phyloP scores from a whole-genome alignment of 225 moss, liverwort and hornwort genomes.

The Physcomitrium patens region DNA sequence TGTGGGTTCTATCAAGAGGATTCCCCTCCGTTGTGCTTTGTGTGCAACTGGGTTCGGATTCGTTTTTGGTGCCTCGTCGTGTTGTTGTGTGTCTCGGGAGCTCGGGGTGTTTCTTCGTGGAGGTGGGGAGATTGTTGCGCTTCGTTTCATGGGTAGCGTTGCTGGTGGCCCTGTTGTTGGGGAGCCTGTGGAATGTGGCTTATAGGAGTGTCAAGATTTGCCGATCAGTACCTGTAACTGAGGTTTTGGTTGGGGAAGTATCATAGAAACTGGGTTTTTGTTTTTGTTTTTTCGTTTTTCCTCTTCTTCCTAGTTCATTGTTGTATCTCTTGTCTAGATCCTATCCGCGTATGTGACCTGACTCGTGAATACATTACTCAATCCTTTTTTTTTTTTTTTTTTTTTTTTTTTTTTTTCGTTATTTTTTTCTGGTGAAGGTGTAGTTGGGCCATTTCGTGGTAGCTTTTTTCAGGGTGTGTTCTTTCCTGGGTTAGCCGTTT shows the following conservation, averaged over 20 bases:
- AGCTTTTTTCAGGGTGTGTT: background rate
- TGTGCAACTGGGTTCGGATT: background rate
- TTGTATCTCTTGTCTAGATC: too few species aligned
- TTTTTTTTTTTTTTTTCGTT: background rate
- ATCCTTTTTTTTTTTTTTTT: background rate
- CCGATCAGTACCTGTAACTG: constrained; percentile 16
- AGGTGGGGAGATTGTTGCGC: background rate
- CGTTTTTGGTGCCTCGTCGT: background rate
- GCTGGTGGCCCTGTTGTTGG: constrained; percentile 12
- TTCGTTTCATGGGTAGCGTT: constrained; percentile 22
- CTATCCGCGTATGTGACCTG: too few species aligned
- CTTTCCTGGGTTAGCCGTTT: background rate
- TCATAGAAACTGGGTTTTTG: background rate
- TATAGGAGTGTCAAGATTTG: background rate
- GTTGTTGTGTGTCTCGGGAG: background rate
- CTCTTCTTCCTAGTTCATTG: too few species aligned
- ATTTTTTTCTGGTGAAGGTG: background rate
- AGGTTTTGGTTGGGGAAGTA: background rate
- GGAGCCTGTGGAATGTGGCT: background rate
- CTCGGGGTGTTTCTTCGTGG: background rate
- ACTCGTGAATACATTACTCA: too few species aligned
- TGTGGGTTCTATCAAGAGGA: background rate
- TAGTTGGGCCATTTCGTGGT: background rate
- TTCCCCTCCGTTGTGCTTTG: background rate
- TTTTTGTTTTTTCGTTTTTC: background rate